Base-by-base conservation (phyloP, 2,329 filamentous ascomycete genomes). In the Colletotrichum horii region DNA sequence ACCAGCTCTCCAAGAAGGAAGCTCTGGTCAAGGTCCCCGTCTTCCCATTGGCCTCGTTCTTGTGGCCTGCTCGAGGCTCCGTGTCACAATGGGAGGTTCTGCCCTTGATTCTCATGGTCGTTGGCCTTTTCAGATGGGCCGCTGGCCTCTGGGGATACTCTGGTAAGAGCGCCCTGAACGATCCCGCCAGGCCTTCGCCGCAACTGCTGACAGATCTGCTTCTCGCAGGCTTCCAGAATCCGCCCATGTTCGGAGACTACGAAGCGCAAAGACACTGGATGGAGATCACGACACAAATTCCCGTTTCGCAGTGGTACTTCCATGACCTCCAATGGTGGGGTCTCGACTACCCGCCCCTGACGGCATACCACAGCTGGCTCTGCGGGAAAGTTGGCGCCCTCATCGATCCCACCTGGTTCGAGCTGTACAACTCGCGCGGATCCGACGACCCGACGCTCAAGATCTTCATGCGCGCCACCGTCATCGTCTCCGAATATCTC, bases 221-320 rank as follows among this genome's bases (percentile, higher is more conserved):
- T 60, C 60, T 56, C 71, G 6, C 77, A 96, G 94, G 96, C 71
- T 94, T 93, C 81, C 88, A 93, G 75, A 92, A 91, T 76, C 96
- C 96, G 43, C 97, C 97, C 8, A 96, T 98, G 92, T 94, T 96
- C 82, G 97, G 97, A 78, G 97, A 99, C 85, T 99, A 98, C 85
- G 97, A 99, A 87, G 97, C 97, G 5, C 97, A 99, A 84, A 89
- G 97, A 80, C 97, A 99, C 85, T 99, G 97, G 97, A 98, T 99
- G 96, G 97, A 99, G 82, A 89, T 99, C 78, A 98, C 97, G 3
- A 94, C 92, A 11, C 92, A 98, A 75, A 88, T 99, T 3, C 97
- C 97, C 16, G 89, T 97, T 48, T 97, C 95, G 14, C 94, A 97
- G 84, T 99, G 97, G 97, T 99, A 99, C 85, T 98, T 98, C 82